A percentile compares a stretch with the other conserved stretches of the same genome.
Conservation (phyloP, 2,329 filamentous ascomycete genomes). For the Sarocladium kiliense region DNA sequence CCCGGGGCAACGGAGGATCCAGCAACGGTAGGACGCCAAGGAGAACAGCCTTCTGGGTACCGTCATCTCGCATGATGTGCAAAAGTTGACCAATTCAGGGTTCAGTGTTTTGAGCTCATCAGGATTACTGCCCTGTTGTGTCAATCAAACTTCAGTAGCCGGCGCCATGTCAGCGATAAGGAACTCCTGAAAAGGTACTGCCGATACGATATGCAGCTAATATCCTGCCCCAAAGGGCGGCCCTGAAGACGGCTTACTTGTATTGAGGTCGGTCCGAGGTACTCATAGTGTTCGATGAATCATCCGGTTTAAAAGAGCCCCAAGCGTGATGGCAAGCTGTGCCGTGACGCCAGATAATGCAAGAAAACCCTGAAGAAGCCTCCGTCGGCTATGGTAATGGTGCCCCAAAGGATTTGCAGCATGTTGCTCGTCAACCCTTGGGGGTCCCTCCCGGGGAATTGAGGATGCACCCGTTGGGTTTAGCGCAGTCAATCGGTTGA, state of each 20-base stretch:
- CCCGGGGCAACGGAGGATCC: conserved; percentile 4
- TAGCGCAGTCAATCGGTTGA: conserved; percentile 8
- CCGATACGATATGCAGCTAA: not conserved
- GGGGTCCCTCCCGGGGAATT: conserved; percentile 4
- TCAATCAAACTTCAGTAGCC: not conserved
- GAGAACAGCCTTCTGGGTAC: not conserved
- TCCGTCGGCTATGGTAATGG: not conserved
- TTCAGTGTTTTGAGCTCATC: not conserved
- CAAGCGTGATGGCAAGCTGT: not conserved
- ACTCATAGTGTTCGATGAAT: not conserved
- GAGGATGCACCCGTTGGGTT: conserved; percentile 3
- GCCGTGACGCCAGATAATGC: not conserved
- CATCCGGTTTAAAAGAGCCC: not conserved
- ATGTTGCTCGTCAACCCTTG: conserved; percentile 4
- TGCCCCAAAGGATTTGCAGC: conserved; percentile 7
- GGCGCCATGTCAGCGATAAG: not conserved
- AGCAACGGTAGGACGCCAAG: not conserved
- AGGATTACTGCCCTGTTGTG: not conserved
- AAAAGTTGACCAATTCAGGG: not conserved
- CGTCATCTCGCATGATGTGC: not conserved
- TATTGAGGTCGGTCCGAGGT: not conserved
- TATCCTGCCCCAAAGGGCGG: not conserved
- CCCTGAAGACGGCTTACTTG: not conserved
- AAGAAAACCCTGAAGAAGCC: not conserved
- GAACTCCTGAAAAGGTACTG: not conserved